Base-by-base conservation (phyloP, 2,329 filamentous ascomycete species). In the Paecilomyces dactylethromorphus region DNA sequence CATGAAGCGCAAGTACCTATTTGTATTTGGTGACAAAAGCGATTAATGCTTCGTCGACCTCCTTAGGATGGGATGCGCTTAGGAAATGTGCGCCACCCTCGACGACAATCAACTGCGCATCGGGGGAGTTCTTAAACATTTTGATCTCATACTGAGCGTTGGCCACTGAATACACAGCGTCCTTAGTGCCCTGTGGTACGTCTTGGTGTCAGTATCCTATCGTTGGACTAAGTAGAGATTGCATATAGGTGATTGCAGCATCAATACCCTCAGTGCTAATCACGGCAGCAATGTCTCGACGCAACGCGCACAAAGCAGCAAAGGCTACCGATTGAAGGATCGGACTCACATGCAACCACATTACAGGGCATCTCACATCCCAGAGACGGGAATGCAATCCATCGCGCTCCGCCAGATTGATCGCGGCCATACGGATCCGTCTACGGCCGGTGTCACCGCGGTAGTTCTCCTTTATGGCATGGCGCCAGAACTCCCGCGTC, bases 11-110 rank as follows among this genome's bases (percentile, higher is more conserved):
- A 26, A 26, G 24, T 26, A 26, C 32, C 26, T 18, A 56, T 45
- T 59, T 52, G 12, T 71, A 66, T 56, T 68, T 69, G 8, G 53
- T 63, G 18, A 72, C 65, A 60, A 71, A 66, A 3, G 63, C 59
- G 53, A 67, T 33, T 35, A 69, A 56, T 4, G 67, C 65, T 18
- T 58, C 50, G 39, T 71, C 65, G 10, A 84, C 77, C 58, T 79
- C 76, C 6, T 70, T 68, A 1, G 79, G 78, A 66, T 81, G 74
- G 3, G 76, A 76, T 8, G 72, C 76, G 58, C 74, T 79, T 60
- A 83, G 67, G 61, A 81, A 83, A 65, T 83, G 81, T 57, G 77
- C 71, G 1, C 80, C 81, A 5, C 73, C 79, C 24, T 81, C 68
- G 1, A 82, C 68, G 49, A 75, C 69, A 45, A 75, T 66, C 56